Conservation (phyloP, 768 basidiomycete species). For the Coprinellus micaceus region DNA sequence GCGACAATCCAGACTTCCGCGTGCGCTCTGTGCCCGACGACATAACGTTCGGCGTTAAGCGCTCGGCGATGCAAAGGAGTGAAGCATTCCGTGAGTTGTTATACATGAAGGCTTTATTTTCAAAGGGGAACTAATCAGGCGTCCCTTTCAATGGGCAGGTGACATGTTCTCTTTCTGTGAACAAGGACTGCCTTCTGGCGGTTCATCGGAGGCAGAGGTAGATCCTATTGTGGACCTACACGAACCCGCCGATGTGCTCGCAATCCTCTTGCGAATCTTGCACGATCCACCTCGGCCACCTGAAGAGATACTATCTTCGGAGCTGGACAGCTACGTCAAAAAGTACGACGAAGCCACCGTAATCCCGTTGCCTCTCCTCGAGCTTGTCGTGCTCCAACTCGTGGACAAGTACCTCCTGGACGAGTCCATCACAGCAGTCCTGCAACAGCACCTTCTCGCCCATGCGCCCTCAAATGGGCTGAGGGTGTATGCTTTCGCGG, state of each 20-base stretch:
- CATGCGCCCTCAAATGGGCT: constrained; percentile 60
- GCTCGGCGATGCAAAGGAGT: constrained; percentile 47
- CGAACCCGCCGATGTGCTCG: constrained; percentile 47
- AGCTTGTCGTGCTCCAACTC: constrained; percentile 47
- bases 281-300: constrained; percentile 53
- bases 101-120: constrained; percentile 3
- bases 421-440: constrained; percentile 35
- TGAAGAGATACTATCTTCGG: constrained; percentile 24
- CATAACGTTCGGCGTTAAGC: constrained; percentile 46
- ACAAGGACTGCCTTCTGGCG: constrained; percentile 11
- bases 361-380: constrained; percentile 65
- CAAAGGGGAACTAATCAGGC: constrained; percentile 13
- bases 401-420: constrained; percentile 66
- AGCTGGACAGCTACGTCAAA: constrained; percentile 27
- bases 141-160: no score
- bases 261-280: constrained; percentile 51
- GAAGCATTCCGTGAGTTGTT: constrained; percentile 57
- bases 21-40: constrained; percentile 54
- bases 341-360: constrained; percentile 42
- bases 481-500: constrained; percentile 60
- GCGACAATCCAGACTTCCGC: constrained; percentile 50
- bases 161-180: constrained; percentile 69
- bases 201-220: constrained; percentile 17
- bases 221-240: constrained; percentile 47
- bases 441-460: constrained; percentile 54